Base-by-base conservation (phyloP, 306 rosid species). In the Arachis stenosperma region DNA sequence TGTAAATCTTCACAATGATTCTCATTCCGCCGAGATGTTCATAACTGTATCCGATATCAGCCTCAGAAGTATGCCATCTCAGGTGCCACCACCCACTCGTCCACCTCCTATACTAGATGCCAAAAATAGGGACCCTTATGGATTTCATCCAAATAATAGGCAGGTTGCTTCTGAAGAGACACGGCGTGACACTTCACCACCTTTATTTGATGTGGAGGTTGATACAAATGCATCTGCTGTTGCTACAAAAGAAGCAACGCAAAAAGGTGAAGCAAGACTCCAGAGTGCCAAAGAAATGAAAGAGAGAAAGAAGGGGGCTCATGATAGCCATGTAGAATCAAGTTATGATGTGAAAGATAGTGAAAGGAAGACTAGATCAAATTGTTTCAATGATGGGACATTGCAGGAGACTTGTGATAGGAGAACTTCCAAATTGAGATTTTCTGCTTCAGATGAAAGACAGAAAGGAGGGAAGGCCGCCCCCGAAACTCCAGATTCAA, bases 41-140 rank as follows among this genome's bases (percentile, higher is more conserved):
- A 33, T 91, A 65, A 78, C 91, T 52, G 82, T 94, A 66, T 76
- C 97, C 53, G 92, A 88, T 51, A 87, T 94, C 74, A 88, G 82
- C 75, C 99, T 94, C 59, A 86, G 91, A 82, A 94, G 97, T 42
- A 82, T 65, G 75, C 96, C 97, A 39, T 86, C 89, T 58, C 84
- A 72, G 44, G 78, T 94, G 81, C 97, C 97, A n/a, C 99, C 99
- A 10, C 99, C 99, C 29, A 75, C 91, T 71, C 90, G 97, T 27
- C 95, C 88, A 13, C 99, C 99, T 0, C 97, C 99, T 52, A 51
- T 36, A 48, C 68, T 84, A 67, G 92, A 85, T 75, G 79, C 55
- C 37, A 82, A 59, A 53, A 89, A 79, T 59, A 91, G 80, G 58
- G 73, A 71, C 67, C 41, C 69, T 27, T 7, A 81, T 70, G 84